Evolutionary conservation across 495 filamentous ascomycete genomes (phyloP).

Genomic region (Stereocaulon alpinum): DNA sequence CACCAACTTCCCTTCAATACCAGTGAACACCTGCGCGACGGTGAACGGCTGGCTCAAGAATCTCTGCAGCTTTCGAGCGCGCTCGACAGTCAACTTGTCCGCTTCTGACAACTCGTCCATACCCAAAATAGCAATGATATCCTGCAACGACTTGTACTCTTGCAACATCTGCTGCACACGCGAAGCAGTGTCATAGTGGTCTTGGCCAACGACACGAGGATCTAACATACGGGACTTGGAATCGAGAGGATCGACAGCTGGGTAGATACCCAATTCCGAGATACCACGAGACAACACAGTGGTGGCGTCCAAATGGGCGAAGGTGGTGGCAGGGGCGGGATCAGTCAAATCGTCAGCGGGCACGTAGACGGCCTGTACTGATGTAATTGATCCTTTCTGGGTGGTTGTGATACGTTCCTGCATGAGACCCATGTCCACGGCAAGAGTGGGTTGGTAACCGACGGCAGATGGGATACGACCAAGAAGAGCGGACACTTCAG

Average conservation of each 20-base stretch:
- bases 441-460: constrained; percentile 99
- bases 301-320: constrained; percentile 99
- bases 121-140: constrained; percentile 99
- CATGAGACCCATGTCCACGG: constrained; percentile 99
- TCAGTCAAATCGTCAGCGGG: constrained; percentile 99
- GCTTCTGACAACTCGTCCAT: constrained; percentile 99
- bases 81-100: constrained; percentile 99
- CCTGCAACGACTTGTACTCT: constrained; percentile 99
- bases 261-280: constrained; percentile 99
- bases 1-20: constrained; percentile 95
- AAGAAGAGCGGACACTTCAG: constrained; percentile 97
- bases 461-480: constrained; percentile 99
- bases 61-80: constrained; percentile 98
- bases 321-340: constrained; percentile 97
- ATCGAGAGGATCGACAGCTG: constrained; percentile 97
- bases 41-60: constrained; percentile 99
- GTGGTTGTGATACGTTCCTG: constrained; percentile 99
- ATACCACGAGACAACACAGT: constrained; percentile 99
- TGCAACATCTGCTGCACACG: constrained; percentile 97
- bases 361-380: constrained; percentile 99
- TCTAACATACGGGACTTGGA: constrained; percentile 99
- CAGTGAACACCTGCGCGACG: constrained; percentile 96
- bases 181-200: constrained; percentile 92
- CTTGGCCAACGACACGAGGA: constrained; percentile 92
- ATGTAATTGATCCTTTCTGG: constrained; percentile 98